Conservation (phyloP, 768 basidiomycete species). For the Russula foetens region DNA sequence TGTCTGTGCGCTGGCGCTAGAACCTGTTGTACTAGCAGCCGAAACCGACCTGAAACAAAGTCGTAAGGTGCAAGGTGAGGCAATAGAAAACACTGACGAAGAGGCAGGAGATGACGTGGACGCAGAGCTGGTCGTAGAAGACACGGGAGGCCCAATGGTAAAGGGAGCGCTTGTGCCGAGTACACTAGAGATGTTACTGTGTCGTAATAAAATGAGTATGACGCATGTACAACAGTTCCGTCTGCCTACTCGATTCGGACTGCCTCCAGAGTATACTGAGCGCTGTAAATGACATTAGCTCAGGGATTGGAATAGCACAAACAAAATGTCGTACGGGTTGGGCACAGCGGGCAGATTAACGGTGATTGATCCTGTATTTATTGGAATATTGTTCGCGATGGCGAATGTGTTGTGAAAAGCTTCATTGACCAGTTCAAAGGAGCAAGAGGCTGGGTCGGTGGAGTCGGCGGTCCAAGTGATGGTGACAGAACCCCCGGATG, state of each 20-base stretch:
- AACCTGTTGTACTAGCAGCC: not conserved
- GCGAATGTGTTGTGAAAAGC: slow-evolving; percentile 12
- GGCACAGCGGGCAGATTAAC: slow-evolving; percentile 7
- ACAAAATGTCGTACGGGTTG: not conserved
- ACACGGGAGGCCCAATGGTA: not conserved
- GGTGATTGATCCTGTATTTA: not conserved
- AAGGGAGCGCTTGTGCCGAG: not conserved
- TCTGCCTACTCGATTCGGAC: slow-evolving; percentile 11
- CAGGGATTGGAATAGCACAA: not conserved
- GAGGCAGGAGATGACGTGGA: not conserved
- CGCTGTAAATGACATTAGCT: not conserved
- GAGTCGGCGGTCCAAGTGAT: not conserved
- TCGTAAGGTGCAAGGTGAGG: not conserved
- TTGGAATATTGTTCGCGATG: slow-evolving; percentile 14
- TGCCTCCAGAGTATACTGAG: slow-evolving; percentile 12
- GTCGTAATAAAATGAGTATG: not conserved
- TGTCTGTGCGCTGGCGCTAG: not conserved
- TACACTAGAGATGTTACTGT: slow-evolving; percentile 5
- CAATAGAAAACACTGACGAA: not conserved
- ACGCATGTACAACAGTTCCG: not conserved
- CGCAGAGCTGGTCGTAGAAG: not conserved
- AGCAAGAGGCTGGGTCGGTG: not conserved
- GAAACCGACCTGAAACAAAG: slow-evolving; percentile 5
- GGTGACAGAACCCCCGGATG: slow-evolving; percentile 6
- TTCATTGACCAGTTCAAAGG: slow-evolving; percentile 2